Percentiles rank a stretch among this genome's conserved stretches.
These are phyloP conservation scores for Puccinia novopanici DNA, from an alignment of 1,284 basidiomycete genomes.

Conservation along the genomic window DNA sequence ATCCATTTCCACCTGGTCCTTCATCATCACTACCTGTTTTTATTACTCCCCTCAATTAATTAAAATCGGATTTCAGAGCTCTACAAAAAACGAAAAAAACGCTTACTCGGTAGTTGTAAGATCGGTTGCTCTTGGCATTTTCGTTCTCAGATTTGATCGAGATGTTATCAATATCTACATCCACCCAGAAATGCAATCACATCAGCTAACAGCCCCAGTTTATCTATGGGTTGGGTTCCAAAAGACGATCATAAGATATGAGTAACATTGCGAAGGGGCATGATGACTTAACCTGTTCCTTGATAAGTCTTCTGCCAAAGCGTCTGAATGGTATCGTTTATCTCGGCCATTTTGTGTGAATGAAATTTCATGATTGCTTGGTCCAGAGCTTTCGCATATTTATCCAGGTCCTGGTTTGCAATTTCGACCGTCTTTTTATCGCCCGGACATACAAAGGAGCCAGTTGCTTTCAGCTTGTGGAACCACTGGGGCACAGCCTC, in stretches of 20 bases:
- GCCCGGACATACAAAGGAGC: background rate
- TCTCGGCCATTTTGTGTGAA: slow-evolving; percentile 98
- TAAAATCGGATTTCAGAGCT: background rate
- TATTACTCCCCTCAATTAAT: background rate
- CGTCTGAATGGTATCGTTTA: slow-evolving; percentile 93
- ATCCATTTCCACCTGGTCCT: slow-evolving; percentile 98
- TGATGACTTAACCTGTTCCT: slow-evolving; percentile 74
- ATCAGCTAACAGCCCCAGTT: background rate
- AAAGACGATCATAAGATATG: background rate
- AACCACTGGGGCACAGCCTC: background rate
- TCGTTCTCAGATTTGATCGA: slow-evolving; percentile 92
- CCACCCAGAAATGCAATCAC: background rate
- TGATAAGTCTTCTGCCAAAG: slow-evolving; percentile 99
- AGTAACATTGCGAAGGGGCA: background rate
- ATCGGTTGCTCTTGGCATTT: slow-evolving; percentile 72
- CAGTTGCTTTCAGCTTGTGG: background rate
- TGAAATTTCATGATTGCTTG: slow-evolving; percentile 99
- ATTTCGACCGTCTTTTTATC: slow-evolving; percentile 78
- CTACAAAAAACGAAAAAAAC: background rate
- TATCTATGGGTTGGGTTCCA: background rate
- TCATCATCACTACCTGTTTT: slow-evolving; percentile 88
- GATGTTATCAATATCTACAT: slow-evolving; percentile 91
- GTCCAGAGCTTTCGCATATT: slow-evolving; percentile 93
- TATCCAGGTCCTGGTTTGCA: slow-evolving; percentile 92
- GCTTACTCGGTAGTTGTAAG: slow-evolving; percentile 95